phyloP scores from a whole-genome alignment of 2,329 filamentous ascomycete genomes.

The Xylaria sp. region DNA sequence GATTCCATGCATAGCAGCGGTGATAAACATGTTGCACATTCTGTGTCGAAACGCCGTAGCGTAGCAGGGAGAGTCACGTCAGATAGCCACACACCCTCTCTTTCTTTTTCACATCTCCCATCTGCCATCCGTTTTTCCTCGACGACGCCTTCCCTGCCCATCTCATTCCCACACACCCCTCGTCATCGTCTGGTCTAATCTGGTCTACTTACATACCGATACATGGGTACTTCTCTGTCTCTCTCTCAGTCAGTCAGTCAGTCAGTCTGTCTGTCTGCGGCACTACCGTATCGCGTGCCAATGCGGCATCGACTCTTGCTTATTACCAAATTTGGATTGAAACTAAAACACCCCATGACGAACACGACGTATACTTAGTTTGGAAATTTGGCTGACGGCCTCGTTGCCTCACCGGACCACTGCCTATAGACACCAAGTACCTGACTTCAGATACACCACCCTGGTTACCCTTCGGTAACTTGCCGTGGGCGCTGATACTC shows the following conservation, averaged over 20 bases:
- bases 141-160: no score
- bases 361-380: constrained; percentile 23
- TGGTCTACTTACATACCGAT: background rate
- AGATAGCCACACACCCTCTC: constrained; percentile 5
- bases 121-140: constrained; percentile 14
- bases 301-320: constrained; percentile 10
- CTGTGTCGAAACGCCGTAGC: constrained; percentile 3
- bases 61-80: no score
- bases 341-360: constrained; percentile 11
- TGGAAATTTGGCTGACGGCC: constrained; percentile 18
- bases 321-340: constrained; percentile 30
- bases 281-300: constrained; percentile 21
- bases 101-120: background rate
- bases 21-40: background rate
- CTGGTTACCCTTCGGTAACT: background rate
- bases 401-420: constrained; percentile 18
- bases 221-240: no score
- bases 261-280: constrained; percentile 9
- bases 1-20: constrained; percentile 20
- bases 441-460: constrained; percentile 10
- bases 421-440: background rate
- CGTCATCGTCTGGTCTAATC: constrained; percentile 4
- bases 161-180: no score
- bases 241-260: no score
- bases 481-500: constrained; percentile 10